A percentile compares a stretch with the other conserved stretches of the same genome.
Evolutionary conservation across 805 yeast species (phyloP).

Genomic region (Ogataea sp.): DNA sequence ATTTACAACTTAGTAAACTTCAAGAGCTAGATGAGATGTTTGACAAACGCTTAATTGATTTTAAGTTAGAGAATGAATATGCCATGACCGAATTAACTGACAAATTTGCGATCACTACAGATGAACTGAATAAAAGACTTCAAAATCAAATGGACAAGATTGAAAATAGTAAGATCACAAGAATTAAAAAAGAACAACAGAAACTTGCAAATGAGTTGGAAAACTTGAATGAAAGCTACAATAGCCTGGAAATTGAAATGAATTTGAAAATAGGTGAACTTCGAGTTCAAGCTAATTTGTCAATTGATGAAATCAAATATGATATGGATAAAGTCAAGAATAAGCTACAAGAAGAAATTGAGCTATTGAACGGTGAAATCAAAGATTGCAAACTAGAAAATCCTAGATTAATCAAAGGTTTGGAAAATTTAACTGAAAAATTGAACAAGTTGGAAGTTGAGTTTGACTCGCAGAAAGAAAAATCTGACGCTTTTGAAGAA

Average conservation of each 20-base stretch:
- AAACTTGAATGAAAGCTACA: not conserved
- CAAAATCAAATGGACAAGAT: conserved; percentile 27
- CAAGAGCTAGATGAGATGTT: conserved; percentile 18
- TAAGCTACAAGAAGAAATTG: not conserved
- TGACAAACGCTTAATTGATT: conserved; percentile 17
- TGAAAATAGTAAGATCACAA: conserved; percentile 8
- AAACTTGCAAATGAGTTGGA: conserved; percentile 6
- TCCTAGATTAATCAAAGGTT: not conserved
- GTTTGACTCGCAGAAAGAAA: conserved; percentile 2
- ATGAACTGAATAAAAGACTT: conserved; percentile 9
- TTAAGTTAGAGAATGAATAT: conserved; percentile 28
- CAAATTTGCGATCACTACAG: conserved; percentile 23
- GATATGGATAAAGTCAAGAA: not conserved
- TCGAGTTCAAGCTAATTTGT: not conserved
- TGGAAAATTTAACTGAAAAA: not conserved
- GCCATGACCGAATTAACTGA: conserved; percentile 22
- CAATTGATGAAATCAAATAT: not conserved
- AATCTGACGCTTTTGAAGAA: conserved; percentile 4
- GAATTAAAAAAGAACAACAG: conserved; percentile 14
- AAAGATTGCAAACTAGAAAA: not conserved
- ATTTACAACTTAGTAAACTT: conserved; percentile 5
- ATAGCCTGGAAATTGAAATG: not conserved
- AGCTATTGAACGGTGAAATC: not conserved
- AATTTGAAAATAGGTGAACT: not conserved
- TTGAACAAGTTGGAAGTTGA: not conserved